Percentiles rank a stretch among this genome's conserved stretches.
These are phyloP conservation scores for Capronia epimyces DNA, from an alignment of 2,329 filamentous ascomycete genomes.

Conservation along the genomic window DNA sequence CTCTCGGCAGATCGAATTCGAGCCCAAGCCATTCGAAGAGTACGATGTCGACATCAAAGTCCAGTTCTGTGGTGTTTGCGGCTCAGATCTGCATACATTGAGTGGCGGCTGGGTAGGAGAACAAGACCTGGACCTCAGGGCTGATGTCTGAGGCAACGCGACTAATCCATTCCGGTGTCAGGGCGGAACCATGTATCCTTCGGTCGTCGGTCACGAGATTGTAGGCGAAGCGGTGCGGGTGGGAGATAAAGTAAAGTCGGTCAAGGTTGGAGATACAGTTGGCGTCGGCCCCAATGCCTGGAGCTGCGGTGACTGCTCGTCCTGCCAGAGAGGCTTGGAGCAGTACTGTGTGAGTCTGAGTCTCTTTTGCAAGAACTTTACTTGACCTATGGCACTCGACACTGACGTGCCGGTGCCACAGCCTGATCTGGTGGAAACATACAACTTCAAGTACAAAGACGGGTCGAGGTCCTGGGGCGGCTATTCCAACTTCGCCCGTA, in stretches of 20 bases:
- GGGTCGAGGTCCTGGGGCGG: constrained; percentile 64
- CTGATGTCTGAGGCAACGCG: too few relatives aligned
- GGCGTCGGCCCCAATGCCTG: constrained; percentile 58
- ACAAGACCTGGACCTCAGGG: not conserved
- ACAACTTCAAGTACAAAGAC: constrained; percentile 53
- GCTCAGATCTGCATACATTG: constrained; percentile 49
- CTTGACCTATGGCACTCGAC: not conserved
- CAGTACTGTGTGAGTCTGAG: constrained; percentile 32
- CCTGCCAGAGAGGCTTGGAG: constrained; percentile 44
- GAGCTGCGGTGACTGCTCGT: constrained; percentile 53
- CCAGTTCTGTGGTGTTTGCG: constrained; percentile 62
- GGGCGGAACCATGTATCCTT: constrained; percentile 37
- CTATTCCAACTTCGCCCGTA: constrained; percentile 53
- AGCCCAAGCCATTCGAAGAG: constrained; percentile 46
- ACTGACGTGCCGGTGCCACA: too few relatives aligned
- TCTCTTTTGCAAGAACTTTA: not conserved
- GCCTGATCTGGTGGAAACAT: constrained; percentile 48
- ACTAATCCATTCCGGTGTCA: too few relatives aligned
- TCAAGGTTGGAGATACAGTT: constrained; percentile 59
- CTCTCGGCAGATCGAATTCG: constrained; percentile 31
- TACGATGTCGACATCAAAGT: constrained; percentile 61
- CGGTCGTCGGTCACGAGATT: constrained; percentile 61
- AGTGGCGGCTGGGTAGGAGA: constrained; percentile 19
- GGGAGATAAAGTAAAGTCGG: constrained; percentile 40
- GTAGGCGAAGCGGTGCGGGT: constrained; percentile 55